These are phyloP conservation scores for Phytopythium kandeliae DNA, from an alignment of 352 stramenopile species.

Conservation along the genomic window DNA sequence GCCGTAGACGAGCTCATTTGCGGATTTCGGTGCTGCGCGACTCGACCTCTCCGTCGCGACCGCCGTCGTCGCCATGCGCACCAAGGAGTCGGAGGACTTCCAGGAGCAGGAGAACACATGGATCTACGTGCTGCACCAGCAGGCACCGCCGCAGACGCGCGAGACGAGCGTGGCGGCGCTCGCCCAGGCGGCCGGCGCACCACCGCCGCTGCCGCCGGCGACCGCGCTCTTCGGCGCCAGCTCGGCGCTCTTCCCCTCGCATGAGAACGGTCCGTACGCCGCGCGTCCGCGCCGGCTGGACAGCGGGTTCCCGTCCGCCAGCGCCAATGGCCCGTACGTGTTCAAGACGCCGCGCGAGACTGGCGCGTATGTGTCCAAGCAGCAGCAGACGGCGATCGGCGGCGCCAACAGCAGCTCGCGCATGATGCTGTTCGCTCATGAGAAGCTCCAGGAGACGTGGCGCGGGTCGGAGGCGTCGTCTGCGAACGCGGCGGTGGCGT, in stretches of 20 bases:
- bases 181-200: conserved; percentile 10
- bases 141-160: conserved; percentile 28
- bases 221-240: not conserved
- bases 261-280: not conserved
- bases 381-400: conserved; percentile 7
- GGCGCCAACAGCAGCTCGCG: not conserved
- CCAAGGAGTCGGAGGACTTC: conserved; percentile 39
- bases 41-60: too few species aligned
- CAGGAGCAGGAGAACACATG: conserved; percentile 45
- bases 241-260: conserved; percentile 1
- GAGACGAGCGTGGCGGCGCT: conserved; percentile 8
- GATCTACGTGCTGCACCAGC: conserved; percentile 54
- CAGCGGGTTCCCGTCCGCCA: conserved; percentile 5
- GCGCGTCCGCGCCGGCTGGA: not conserved
- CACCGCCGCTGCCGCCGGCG: conserved; percentile 5
- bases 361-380: conserved; percentile 4
- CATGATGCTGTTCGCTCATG: conserved; percentile 25
- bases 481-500: too few species aligned
- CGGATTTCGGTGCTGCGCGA: too few species aligned
- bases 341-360: conserved; percentile 5
- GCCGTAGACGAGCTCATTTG: too few species aligned
- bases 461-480: not conserved
- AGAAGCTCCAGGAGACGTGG: conserved; percentile 12
- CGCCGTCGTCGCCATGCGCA: conserved; percentile 22
- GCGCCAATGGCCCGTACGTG: conserved; percentile 10